These are phyloP conservation scores for Hyaloscypha hepaticicola DNA, from an alignment of 495 filamentous ascomycete genomes.

Conservation along the genomic window DNA sequence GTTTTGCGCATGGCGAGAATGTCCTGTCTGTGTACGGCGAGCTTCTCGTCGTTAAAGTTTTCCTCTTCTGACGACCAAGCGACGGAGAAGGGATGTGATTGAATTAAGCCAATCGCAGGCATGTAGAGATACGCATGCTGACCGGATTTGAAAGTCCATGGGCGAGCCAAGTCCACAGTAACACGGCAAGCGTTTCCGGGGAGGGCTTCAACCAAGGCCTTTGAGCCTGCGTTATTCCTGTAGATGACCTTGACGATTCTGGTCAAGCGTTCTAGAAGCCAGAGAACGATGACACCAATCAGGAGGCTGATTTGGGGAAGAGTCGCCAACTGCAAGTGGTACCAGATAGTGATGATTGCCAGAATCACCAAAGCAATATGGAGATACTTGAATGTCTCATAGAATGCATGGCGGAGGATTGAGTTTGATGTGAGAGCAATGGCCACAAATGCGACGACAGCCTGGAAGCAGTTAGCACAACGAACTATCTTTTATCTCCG, in stretches of 20 bases:
- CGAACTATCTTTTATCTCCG: neutral
- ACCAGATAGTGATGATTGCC: conserved; percentile 64
- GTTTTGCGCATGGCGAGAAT: conserved; percentile 57
- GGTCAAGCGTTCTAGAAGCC: conserved; percentile 60
- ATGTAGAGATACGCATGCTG: conserved; percentile 83
- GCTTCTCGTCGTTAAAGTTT: conserved; percentile 46
- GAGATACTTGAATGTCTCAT: conserved; percentile 79
- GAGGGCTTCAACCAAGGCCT: conserved; percentile 59
- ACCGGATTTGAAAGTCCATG: conserved; percentile 70
- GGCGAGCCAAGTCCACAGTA: conserved; percentile 74
- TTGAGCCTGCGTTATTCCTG: conserved; percentile 63
- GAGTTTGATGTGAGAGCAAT: conserved; percentile 73
- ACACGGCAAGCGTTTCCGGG: conserved; percentile 65
- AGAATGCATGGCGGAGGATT: conserved; percentile 81
- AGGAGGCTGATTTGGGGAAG: conserved; percentile 64
- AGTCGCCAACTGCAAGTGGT: conserved; percentile 62
- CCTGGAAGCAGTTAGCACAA: conserved; percentile 38
- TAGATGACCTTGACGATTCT: conserved; percentile 57
- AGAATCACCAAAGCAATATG: conserved; percentile 69
- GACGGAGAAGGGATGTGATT: conserved; percentile 66
- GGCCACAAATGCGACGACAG: conserved; percentile 57
- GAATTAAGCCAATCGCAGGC: conserved; percentile 68
- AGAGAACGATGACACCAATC: conserved; percentile 58
- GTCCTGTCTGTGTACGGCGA: conserved; percentile 57
- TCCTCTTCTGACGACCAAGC: conserved; percentile 61